Percentiles rank a stretch among this genome's conserved stretches.
Evolutionary conservation across 139 green algal genomes (phyloP).

Genomic region (Picochlorum sp.): DNA sequence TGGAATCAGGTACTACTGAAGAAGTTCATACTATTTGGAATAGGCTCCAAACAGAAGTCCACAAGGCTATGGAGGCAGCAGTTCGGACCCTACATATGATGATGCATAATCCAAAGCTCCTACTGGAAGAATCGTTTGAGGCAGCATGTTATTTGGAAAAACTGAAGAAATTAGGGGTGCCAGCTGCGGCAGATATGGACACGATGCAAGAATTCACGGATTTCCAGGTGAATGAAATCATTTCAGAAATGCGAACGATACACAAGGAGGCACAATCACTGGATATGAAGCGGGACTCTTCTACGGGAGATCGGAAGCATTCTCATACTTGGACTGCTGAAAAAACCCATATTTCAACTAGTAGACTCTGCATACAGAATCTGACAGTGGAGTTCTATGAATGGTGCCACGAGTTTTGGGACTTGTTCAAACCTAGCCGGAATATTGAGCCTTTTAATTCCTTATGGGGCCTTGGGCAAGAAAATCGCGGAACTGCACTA

Average conservation of each 20-base stretch:
- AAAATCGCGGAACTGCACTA: too few species aligned
- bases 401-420: too few species aligned
- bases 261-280: background rate
- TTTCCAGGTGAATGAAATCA: background rate
- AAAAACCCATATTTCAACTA: too few species aligned
- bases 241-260: background rate
- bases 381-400: too few species aligned
- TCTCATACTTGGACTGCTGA: too few species aligned
- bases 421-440: too few species aligned
- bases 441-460: too few species aligned
- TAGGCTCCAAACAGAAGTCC: background rate
- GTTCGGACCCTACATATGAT: slow-evolving; percentile 3
- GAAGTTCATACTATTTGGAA: slow-evolving; percentile 8
- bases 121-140: background rate
- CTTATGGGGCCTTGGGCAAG: too few species aligned
- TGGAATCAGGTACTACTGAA: background rate
- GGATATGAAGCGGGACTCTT: background rate
- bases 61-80: slow-evolving; percentile 14
- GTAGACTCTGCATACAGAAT: too few species aligned
- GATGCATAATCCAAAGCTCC: background rate
- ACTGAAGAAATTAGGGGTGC: background rate
- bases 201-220: slow-evolving; percentile 1
- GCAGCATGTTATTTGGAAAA: slow-evolving; percentile 2
- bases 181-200: slow-evolving; percentile 2
- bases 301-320: background rate